Percentiles rank a stretch among this genome's conserved stretches.
These are phyloP conservation scores for Amanita rubescens DNA, from an alignment of 768 basidiomycete genomes.

Conservation along the genomic window DNA sequence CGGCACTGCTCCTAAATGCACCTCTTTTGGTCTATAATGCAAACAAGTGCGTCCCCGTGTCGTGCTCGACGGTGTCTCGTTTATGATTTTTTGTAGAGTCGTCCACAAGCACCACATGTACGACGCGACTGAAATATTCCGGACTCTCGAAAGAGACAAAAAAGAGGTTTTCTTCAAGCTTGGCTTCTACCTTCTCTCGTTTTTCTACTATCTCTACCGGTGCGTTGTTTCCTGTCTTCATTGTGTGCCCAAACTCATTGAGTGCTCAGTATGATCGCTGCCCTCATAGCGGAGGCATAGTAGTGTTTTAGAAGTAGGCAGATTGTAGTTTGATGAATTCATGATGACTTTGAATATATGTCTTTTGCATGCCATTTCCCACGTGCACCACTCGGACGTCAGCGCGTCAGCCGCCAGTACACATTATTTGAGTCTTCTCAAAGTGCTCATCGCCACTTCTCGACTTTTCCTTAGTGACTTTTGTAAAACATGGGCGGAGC, in stretches of 20 bases:
- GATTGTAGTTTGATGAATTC: too few species aligned
- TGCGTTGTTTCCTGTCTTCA: constrained; percentile 27
- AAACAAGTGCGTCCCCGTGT: constrained; percentile 74
- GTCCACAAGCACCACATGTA: constrained; percentile 91
- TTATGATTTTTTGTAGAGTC: constrained; percentile 13
- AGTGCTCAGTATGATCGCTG: constrained; percentile 65
- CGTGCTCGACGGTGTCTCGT: not conserved
- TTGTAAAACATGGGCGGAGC: constrained; percentile 30
- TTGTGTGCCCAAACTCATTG: not conserved
- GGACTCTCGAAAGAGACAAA: constrained; percentile 87
- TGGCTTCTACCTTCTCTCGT: constrained; percentile 83
- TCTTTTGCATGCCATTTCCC: not conserved
- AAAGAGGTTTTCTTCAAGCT: constrained; percentile 94
- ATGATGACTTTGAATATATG: not conserved
- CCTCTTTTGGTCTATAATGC: constrained; percentile 86
- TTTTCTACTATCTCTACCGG: constrained; percentile 90
- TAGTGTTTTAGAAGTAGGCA: constrained; percentile 1
- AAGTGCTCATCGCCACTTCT: constrained; percentile 3
- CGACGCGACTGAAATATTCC: constrained; percentile 98
- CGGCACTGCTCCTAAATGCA: constrained; percentile 80
- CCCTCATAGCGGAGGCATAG: constrained; percentile 67
- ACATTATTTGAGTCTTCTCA: not conserved
- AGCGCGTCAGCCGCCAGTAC: not conserved
- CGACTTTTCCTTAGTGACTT: constrained; percentile 8
- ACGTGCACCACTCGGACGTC: not conserved